A percentile compares a stretch with the other conserved stretches of the same genome.
Evolutionary conservation across 495 filamentous ascomycete species (phyloP).

Genomic region (Penicillium egyptiacum): DNA sequence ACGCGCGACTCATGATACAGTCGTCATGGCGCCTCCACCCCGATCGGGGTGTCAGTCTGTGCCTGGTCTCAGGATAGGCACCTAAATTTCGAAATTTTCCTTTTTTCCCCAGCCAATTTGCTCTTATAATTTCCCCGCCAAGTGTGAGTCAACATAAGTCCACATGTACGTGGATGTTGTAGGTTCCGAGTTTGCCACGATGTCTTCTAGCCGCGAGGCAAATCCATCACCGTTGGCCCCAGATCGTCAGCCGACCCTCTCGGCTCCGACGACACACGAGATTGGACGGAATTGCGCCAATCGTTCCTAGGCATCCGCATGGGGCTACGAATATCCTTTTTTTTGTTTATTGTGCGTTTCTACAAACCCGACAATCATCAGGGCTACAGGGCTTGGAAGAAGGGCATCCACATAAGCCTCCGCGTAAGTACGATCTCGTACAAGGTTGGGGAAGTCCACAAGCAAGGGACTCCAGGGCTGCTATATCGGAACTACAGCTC

Average conservation of each 20-base stretch:
- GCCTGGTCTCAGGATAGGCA: conserved; percentile 2
- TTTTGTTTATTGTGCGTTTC: neutral
- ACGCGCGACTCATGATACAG: conserved; percentile 18
- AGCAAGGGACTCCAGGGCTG: conserved; percentile 3
- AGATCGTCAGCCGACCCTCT: conserved; percentile 10
- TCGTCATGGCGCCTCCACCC: conserved; percentile 15
- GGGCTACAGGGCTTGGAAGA: neutral
- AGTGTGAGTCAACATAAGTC: neutral
- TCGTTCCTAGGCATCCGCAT: neutral
- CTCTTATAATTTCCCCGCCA: neutral
- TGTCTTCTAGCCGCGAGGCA: conserved; percentile 3
- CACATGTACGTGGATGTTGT: neutral
- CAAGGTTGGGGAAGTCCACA: neutral
- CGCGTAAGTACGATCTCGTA: neutral
- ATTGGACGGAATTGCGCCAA: neutral
- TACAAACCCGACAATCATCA: neutral
- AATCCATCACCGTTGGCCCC: conserved; percentile 5
- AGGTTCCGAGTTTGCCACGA: conserved; percentile 5
- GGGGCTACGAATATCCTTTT: neutral
- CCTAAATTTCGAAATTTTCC: neutral
- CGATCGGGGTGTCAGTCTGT: conserved; percentile 13
- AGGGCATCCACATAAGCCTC: neutral
- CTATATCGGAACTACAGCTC: conserved; percentile 2
- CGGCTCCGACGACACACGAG: conserved; percentile 6
- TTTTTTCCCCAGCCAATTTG: neutral